A percentile compares a stretch with the other conserved stretches of the same genome.
phyloP scores from a whole-genome alignment of 495 filamentous ascomycete genomes.

The Xeromyces bisporus region DNA sequence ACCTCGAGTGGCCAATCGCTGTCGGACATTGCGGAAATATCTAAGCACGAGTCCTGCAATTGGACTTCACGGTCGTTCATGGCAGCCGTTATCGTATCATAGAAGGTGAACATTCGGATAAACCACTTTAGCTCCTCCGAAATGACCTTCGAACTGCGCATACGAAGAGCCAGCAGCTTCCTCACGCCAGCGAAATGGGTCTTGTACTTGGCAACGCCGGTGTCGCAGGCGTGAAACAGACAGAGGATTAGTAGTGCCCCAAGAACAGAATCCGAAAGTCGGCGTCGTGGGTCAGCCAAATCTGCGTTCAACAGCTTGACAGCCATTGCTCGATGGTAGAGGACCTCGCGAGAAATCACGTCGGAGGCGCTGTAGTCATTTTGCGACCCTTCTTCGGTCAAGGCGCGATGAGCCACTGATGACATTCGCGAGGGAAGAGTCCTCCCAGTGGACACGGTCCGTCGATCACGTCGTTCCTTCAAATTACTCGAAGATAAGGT shows the following conservation, averaged over 20 bases:
- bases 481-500: slow-evolving; percentile 79
- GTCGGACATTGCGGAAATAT: slow-evolving; percentile 46
- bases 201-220: slow-evolving; percentile 77
- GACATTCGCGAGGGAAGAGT: slow-evolving; percentile 31
- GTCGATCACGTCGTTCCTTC: slow-evolving; percentile 28
- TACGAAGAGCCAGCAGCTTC: slow-evolving; percentile 70
- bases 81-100: slow-evolving; percentile 83
- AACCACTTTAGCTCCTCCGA: slow-evolving; percentile 71
- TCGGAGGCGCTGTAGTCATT: slow-evolving; percentile 22
- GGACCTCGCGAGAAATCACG: slow-evolving; percentile 47
- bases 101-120: slow-evolving; percentile 90
- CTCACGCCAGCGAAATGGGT: slow-evolving; percentile 91
- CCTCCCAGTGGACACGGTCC: slow-evolving; percentile 25
- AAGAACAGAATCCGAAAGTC: slow-evolving; percentile 71
- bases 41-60: slow-evolving; percentile 50
- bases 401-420: slow-evolving; percentile 31
- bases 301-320: slow-evolving; percentile 72
- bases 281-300: slow-evolving; percentile 53
- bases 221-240: slow-evolving; percentile 86
- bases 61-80: slow-evolving; percentile 89
- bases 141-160: slow-evolving; percentile 37
- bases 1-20: slow-evolving; percentile 74
- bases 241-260: slow-evolving; percentile 79
- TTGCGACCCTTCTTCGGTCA: slow-evolving; percentile 23
- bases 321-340: slow-evolving; percentile 62